A percentile compares a stretch with the other conserved stretches of the same genome.
Conservation (phyloP, 1,284 basidiomycete genomes). For the Psilocybe mexicana region DNA sequence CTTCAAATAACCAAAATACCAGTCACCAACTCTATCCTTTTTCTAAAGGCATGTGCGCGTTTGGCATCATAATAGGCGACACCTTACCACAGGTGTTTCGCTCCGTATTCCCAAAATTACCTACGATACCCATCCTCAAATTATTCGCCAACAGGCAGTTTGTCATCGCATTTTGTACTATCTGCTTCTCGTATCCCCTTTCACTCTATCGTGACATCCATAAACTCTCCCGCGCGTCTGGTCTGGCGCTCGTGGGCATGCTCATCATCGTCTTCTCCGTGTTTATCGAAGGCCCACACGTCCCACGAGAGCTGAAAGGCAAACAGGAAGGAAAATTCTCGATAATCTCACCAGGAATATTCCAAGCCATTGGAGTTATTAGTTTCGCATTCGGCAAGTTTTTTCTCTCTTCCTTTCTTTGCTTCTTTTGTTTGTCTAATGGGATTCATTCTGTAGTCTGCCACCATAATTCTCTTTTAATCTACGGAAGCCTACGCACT, state of each 20-base stretch:
- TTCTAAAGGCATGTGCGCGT: slow-evolving; percentile 86
- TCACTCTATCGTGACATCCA: slow-evolving; percentile 97
- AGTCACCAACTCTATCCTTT: slow-evolving; percentile 7
- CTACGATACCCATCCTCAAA: slow-evolving; percentile 67
- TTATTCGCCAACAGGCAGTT: slow-evolving; percentile 87
- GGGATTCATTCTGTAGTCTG: slow-evolving; percentile 54
- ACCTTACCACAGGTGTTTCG: slow-evolving; percentile 95
- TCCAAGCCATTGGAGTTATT: slow-evolving; percentile 94
- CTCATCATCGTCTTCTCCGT: slow-evolving; percentile 90
- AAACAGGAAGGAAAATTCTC: slow-evolving; percentile 71
- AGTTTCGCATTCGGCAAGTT: slow-evolving; percentile 79
- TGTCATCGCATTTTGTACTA: slow-evolving; percentile 83
- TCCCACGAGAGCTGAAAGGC: slow-evolving; percentile 80
- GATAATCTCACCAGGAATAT: slow-evolving; percentile 74
- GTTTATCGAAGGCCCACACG: slow-evolving; percentile 82
- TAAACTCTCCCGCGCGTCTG: slow-evolving; percentile 91
- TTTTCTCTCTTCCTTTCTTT: neutral
- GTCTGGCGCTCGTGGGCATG: slow-evolving; percentile 91
- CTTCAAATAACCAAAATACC: neutral
- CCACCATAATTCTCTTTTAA: slow-evolving; percentile 91
- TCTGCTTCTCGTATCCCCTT: slow-evolving; percentile 91
- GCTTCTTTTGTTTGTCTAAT: neutral
- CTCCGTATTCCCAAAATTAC: slow-evolving; percentile 80
- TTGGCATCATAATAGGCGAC: slow-evolving; percentile 94
- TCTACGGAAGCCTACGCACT: slow-evolving; percentile 91